phyloP scores from a whole-genome alignment of 306 rosid species.

The Potentilla sterilis region DNA sequence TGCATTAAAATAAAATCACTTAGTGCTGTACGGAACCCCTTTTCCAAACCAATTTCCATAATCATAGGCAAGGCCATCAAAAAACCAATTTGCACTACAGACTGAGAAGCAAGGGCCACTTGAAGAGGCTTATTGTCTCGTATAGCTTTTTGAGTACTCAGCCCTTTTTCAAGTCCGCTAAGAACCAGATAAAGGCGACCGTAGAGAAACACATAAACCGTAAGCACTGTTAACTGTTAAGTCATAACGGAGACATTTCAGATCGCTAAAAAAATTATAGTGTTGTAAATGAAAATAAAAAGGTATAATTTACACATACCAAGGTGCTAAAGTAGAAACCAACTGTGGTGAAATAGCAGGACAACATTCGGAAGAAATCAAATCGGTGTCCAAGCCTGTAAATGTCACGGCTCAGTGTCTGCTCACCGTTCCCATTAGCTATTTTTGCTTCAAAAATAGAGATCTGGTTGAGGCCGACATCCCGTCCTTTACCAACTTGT shows the following conservation, averaged over 20 bases:
- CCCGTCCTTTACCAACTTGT: slow-evolving; percentile 98
- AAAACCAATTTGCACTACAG: slow-evolving; percentile 89
- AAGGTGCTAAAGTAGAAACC: slow-evolving; percentile 95
- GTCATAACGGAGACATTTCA: slow-evolving; percentile 27
- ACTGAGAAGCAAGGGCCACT: slow-evolving; percentile 94
- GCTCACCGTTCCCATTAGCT: slow-evolving; percentile 93
- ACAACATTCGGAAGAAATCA: slow-evolving; percentile 93
- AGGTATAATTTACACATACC: slow-evolving; percentile 48
- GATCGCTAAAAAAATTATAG: slow-evolving; percentile 16
- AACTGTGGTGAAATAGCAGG: slow-evolving; percentile 76
- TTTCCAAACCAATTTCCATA: slow-evolving; percentile 95
- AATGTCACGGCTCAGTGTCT: slow-evolving; percentile 91
- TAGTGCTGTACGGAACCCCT: slow-evolving; percentile 78
- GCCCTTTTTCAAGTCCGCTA: slow-evolving; percentile 74
- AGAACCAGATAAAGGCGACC: slow-evolving; percentile 94
- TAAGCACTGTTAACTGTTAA: slow-evolving; percentile 83
- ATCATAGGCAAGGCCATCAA: slow-evolving; percentile 93
- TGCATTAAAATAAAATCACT: slow-evolving; percentile 93
- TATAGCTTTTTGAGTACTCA: slow-evolving; percentile 50
- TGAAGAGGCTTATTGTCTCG: slow-evolving; percentile 83
- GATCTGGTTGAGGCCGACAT: slow-evolving; percentile 95
- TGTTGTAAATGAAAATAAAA: slow-evolving; percentile 6
- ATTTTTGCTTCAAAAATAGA: slow-evolving; percentile 97
- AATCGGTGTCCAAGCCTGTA: slow-evolving; percentile 95
- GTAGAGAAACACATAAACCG: slow-evolving; percentile 79